Evolutionary conservation across 805 yeast species (phyloP), one percentile per base, ranked within the genome.

Genomic region (Huiozyma sinensis): DNA sequence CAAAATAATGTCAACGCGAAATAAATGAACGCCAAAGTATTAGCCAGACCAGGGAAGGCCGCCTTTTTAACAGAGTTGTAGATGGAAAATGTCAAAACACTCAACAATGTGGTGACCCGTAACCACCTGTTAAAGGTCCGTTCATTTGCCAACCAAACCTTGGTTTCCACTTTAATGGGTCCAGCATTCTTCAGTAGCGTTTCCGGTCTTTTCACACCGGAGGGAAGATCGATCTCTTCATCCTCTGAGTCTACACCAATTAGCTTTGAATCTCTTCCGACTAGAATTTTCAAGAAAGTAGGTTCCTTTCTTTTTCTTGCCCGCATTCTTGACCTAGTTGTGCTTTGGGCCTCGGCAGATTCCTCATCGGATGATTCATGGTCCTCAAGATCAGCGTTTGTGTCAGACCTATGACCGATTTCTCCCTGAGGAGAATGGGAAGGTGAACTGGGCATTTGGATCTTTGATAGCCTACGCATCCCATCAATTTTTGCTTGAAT

Each of bases 61-160:
- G 96, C 80, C 29, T 71, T 68, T 49, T 72, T 69, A 17, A 86
- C 83, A 8, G 95, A 81, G 36, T 80, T 76, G 67, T 85, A 85
- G 44, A 92, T 75, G 11, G 92, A 73, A 58, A 89, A 88, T 0
- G 97, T 87, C 55, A 92, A 67, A 0, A 89, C 80, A 17, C 95
- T 79, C 53, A 92, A 72, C 59, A 92, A 69, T 0, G 94, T 78
- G 10, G 95, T 83, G 24, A 90, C 90, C 49, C 83, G 88, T 51
- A 92, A 71, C 98, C 98, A 92, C 64, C 94, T 77, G 70, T 86
- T 82, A 68, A 89, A 90, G 4, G 98, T 92, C 64, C 98, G 82
- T 68, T 92, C 98, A 60, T 92, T 92, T 29, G 98, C 98, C 50
- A 92, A 72, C 97, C 97, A 92, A 10, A 92, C 98, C 60, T 92